Evolutionary conservation across 2,329 filamentous ascomycete genomes (phyloP), one percentile per base, ranked within the genome.

Genomic region (Fusarium phyllophilum): DNA sequence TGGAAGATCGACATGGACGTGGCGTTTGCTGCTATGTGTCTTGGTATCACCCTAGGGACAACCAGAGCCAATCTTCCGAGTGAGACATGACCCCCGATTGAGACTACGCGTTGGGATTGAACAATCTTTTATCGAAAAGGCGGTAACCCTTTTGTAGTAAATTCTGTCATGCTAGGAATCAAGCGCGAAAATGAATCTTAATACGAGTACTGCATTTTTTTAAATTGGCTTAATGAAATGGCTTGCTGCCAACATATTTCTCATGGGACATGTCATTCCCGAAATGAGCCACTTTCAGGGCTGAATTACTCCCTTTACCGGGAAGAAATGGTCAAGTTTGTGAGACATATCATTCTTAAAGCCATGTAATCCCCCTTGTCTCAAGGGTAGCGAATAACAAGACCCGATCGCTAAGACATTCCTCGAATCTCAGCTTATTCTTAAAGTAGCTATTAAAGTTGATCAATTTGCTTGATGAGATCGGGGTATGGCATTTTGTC

Each of bases 51-150:
- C n/a, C 6, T 24, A 24, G 14, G 41, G 41, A 44, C n/a, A 9
- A 9, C n/a, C 22, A 17, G 14, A 12, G 11, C 0, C 15, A 17
- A 44, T 17, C 10, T 13, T 42, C 14, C 6, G 1, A 11, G 2
- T 15, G 15, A 42, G 14, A 42, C 22, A 38, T 20, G 36, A 20
- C 36, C 5, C 15, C 18, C 10, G 18, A 18, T 38, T 20, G 36
- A 20, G 36, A 38, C 5, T 12, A 20, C 12, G 29, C 8, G 31
- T 33, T 13, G 3, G 31, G 31, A 33, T 4, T 33, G 13, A 33
- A 33, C 4, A 33, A 33, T 12, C 31, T 33, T 33, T 33, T 4
- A 3, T 13, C 11, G 12, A 4, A 33, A 33, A 33, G 31, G 12
- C 12, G 12, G 31, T 33, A 11, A 13, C 4, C 31, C 12, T 33